phyloP scores from a whole-genome alignment of 768 basidiomycete species.

The Hysterangium stoloniferum region DNA sequence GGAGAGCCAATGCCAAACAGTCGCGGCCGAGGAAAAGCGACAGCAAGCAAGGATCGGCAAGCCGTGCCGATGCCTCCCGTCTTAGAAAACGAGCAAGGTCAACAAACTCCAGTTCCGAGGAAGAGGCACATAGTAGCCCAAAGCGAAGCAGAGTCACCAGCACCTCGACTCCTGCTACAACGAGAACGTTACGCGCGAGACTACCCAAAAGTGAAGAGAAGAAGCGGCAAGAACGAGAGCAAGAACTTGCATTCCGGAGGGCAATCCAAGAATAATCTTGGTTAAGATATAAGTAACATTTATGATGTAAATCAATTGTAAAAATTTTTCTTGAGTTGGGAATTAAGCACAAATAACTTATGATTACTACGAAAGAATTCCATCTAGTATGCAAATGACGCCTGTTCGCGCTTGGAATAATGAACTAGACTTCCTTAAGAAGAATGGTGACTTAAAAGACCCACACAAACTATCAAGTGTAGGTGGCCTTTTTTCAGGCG shows the following conservation, averaged over 20 bases:
- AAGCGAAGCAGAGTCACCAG: neutral
- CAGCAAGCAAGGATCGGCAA: neutral
- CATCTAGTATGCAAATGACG: no score
- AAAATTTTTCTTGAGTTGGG: no score
- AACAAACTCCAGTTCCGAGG: neutral
- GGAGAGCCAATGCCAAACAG: neutral
- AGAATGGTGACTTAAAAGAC: no score
- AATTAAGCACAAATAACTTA: no score
- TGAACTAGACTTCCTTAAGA: no score
- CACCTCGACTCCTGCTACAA: conserved; percentile 23
- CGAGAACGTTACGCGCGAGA: conserved; percentile 54
- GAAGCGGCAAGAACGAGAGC: conserved; percentile 39
- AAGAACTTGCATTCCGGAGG: conserved; percentile 41
- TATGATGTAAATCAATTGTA: no score
- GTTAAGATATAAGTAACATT: no score
- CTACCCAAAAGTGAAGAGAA: conserved; percentile 43
- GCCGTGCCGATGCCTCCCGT: neutral
- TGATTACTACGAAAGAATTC: no score
- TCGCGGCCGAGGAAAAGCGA: neutral
- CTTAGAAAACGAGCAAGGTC: conserved; percentile 7
- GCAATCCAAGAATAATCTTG: conserved; percentile 39
- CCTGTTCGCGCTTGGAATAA: no score
- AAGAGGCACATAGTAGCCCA: neutral
- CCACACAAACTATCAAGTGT: no score
- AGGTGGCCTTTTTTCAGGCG: no score